These are phyloP conservation scores for Zygoascus ofunaensis DNA, from an alignment of 805 yeast species.

Conservation along the genomic window DNA sequence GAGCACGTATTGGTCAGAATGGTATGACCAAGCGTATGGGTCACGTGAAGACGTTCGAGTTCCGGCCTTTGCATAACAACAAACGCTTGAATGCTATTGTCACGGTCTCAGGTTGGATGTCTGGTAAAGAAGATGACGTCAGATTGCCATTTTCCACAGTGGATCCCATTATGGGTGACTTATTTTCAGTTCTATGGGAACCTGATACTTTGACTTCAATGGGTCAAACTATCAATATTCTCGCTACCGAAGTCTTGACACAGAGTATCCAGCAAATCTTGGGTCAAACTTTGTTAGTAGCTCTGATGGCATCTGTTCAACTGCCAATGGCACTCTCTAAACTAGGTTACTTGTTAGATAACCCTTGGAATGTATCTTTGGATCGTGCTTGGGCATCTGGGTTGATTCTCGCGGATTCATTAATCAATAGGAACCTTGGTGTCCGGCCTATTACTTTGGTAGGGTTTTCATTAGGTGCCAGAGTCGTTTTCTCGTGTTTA, in stretches of 20 bases:
- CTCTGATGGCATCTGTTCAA: slow-evolving; percentile 88
- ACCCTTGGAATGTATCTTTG: slow-evolving; percentile 96
- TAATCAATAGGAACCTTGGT: slow-evolving; percentile 80
- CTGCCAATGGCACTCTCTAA: slow-evolving; percentile 87
- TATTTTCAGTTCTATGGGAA: slow-evolving; percentile 89
- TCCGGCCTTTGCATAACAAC: slow-evolving; percentile 85
- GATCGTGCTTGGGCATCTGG: slow-evolving; percentile 99
- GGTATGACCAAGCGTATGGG: slow-evolving; percentile 87
- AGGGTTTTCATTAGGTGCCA: slow-evolving; percentile 89
- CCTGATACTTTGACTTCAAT: slow-evolving; percentile 93
- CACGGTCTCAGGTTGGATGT: slow-evolving; percentile 97
- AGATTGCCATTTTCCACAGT: slow-evolving; percentile 92
- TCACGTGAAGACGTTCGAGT: slow-evolving; percentile 87
- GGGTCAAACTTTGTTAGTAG: slow-evolving; percentile 82
- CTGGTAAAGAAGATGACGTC: slow-evolving; percentile 89
- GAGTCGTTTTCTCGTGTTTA: slow-evolving; percentile 84
- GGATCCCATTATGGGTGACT: slow-evolving; percentile 96
- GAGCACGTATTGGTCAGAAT: slow-evolving; percentile 76
- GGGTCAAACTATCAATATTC: slow-evolving; percentile 90
- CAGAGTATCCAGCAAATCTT: slow-evolving; percentile 91
- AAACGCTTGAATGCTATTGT: slow-evolving; percentile 77
- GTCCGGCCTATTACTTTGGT: slow-evolving; percentile 85
- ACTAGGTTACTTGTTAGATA: slow-evolving; percentile 79
- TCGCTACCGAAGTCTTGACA: slow-evolving; percentile 88
- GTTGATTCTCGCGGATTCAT: slow-evolving; percentile 77